Evolutionary conservation across 345 rosid genomes (phyloP).

Genomic region (Salix udensis): DNA sequence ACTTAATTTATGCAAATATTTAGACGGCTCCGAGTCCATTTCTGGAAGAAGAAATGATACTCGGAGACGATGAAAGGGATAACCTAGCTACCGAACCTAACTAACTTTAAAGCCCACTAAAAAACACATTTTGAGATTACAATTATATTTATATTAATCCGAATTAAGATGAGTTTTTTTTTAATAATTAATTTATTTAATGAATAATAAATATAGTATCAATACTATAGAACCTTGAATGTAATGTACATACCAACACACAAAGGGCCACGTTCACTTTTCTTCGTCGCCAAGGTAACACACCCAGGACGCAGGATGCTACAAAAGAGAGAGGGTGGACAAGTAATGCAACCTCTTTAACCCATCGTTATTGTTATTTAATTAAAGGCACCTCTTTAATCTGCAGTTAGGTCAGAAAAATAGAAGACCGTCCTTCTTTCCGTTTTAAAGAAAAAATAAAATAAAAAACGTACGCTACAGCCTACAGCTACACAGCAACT

Average conservation of each 20-base stretch:
- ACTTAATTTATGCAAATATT: background rate
- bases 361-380: background rate
- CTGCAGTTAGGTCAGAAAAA: too few relatives aligned
- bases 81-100: background rate
- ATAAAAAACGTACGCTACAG: background rate
- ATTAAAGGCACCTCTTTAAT: too few relatives aligned
- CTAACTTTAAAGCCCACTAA: background rate
- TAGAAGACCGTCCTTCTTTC: background rate
- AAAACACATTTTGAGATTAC: background rate
- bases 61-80: background rate
- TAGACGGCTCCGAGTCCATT: background rate
- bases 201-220: too few relatives aligned
- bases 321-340: background rate
- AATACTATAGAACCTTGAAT: too few relatives aligned
- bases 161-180: too few relatives aligned
- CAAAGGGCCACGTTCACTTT: background rate
- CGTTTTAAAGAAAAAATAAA: background rate
- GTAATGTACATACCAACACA: background rate
- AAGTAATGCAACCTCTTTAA: background rate
- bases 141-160: too few relatives aligned
- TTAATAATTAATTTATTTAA: too few relatives aligned
- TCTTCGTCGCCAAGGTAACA: background rate
- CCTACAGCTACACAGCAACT: too few relatives aligned
- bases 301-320: background rate
- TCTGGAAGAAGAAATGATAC: background rate